Conservation (phyloP, 2,329 filamentous ascomycete genomes). For the Nakataea oryzae region DNA sequence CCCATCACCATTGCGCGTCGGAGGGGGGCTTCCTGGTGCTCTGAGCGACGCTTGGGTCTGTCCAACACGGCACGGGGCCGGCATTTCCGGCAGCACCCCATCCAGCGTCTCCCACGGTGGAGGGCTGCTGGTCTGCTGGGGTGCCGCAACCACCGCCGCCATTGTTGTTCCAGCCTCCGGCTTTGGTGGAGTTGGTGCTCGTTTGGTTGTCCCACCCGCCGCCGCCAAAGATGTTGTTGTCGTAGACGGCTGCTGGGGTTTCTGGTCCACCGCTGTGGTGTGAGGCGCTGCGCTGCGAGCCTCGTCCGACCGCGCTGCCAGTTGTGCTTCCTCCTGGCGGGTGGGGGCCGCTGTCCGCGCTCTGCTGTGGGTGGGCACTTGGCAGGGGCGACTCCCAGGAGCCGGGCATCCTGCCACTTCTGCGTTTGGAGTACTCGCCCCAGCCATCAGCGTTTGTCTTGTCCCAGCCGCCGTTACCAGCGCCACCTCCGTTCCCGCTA, state of each 20-base stretch:
- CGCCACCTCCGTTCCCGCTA: background rate
- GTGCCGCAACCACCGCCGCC: background rate
- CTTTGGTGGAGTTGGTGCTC: background rate
- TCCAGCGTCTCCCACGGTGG: slow-evolving; percentile 1
- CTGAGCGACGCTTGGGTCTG: slow-evolving; percentile 8
- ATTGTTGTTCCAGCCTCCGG: background rate
- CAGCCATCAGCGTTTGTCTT: background rate
- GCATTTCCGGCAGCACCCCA: slow-evolving; percentile 1
- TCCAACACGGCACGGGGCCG: slow-evolving; percentile 6
- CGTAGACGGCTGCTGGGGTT: background rate
- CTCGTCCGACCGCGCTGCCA: background rate
- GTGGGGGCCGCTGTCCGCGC: background rate
- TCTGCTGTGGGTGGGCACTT: background rate
- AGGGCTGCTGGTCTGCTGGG: background rate
- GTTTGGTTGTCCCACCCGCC: background rate
- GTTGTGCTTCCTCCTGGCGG: background rate
- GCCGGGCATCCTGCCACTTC: background rate
- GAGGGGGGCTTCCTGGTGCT: slow-evolving; percentile 4
- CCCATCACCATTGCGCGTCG: background rate
- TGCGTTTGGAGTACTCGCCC: background rate
- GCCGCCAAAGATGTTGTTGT: background rate
- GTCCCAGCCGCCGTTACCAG: background rate
- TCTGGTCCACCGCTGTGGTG: background rate
- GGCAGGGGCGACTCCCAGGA: background rate
- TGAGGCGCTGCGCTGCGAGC: background rate